Evolutionary conservation across 805 yeast genomes (phyloP).

Genomic region (Lipomyces yamadae): DNA sequence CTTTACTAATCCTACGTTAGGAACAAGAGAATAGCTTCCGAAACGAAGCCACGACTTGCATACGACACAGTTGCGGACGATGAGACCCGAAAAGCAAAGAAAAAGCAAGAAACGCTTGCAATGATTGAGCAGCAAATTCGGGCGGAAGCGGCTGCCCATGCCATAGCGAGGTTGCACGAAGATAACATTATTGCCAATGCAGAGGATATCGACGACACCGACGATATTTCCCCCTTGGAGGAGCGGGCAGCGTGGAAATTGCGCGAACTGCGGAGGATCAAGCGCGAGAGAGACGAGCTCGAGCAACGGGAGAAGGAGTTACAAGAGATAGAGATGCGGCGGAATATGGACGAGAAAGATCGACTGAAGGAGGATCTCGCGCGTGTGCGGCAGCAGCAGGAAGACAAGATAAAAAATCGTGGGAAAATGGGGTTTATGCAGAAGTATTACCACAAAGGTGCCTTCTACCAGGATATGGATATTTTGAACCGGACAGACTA

Average conservation of each 20-base stretch:
- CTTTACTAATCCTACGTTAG: conserved; percentile 13
- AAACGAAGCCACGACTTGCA: conserved; percentile 13
- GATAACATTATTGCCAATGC: conserved; percentile 41
- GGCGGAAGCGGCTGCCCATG: conserved; percentile 40
- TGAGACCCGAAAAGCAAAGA: conserved; percentile 8
- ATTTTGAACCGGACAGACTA: conserved; percentile 45
- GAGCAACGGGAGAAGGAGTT: conserved; percentile 45
- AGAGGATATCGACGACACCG: conserved; percentile 62
- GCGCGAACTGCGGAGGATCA: conserved; percentile 49
- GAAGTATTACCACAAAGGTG: conserved; percentile 45
- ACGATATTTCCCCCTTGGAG: conserved; percentile 57
- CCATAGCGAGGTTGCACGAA: conserved; percentile 33
- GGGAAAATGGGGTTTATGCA: conserved; percentile 39
- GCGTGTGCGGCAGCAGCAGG: conserved; percentile 31
- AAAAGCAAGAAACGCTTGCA: conserved; percentile 38
- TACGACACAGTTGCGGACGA: conserved; percentile 10
- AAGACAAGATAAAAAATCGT: conserved; percentile 23
- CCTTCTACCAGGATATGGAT: conserved; percentile 44
- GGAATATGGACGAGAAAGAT: conserved; percentile 44
- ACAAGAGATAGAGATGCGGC: conserved; percentile 45
- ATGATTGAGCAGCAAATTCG: conserved; percentile 42
- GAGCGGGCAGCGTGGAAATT: conserved; percentile 52
- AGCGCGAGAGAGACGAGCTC: conserved; percentile 48
- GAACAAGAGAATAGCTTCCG: conserved; percentile 24
- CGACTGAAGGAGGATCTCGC: conserved; percentile 32